Evolutionary conservation across 73 alveolate species (phyloP).

Genomic region (Durusdinium trenchii): DNA sequence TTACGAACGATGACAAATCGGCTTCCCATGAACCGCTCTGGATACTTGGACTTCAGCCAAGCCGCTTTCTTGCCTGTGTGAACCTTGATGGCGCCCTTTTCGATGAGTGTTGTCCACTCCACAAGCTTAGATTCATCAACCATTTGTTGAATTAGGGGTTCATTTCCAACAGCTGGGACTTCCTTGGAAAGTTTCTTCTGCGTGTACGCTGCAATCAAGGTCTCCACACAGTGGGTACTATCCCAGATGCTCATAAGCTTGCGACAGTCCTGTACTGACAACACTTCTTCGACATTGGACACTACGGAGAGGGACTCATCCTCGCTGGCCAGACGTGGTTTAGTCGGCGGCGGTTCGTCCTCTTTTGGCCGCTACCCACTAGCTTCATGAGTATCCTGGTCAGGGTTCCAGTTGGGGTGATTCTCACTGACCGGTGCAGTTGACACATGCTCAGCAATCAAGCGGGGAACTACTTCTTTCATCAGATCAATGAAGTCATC

Average conservation of each 20-base stretch:
- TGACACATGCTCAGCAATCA: no score
- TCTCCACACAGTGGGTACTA: neutral
- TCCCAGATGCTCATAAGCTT: neutral
- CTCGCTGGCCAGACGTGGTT: neutral
- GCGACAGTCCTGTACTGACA: neutral
- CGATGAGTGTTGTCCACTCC: conserved; percentile 17
- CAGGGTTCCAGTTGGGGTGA: neutral
- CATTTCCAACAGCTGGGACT: neutral
- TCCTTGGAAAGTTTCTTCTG: conserved; percentile 30
- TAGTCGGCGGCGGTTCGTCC: neutral
- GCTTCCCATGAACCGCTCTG: conserved; percentile 16
- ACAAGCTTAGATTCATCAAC: neutral
- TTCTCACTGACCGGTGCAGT: no score
- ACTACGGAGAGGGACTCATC: no score
- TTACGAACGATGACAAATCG: conserved; percentile 31
- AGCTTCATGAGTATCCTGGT: neutral
- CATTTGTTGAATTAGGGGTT: neutral
- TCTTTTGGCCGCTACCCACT: neutral
- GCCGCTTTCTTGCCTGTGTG: neutral
- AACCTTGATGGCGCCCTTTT: neutral
- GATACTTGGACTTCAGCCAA: neutral
- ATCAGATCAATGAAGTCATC: no score
- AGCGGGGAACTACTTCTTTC: no score
- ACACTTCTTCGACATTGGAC: neutral
- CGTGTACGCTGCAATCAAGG: conserved; percentile 8